Percentiles rank a stretch among this genome's conserved stretches.
These are phyloP conservation scores for Erucastrum elatum DNA, from an alignment of 345 rosid species.

Conservation along the genomic window DNA sequence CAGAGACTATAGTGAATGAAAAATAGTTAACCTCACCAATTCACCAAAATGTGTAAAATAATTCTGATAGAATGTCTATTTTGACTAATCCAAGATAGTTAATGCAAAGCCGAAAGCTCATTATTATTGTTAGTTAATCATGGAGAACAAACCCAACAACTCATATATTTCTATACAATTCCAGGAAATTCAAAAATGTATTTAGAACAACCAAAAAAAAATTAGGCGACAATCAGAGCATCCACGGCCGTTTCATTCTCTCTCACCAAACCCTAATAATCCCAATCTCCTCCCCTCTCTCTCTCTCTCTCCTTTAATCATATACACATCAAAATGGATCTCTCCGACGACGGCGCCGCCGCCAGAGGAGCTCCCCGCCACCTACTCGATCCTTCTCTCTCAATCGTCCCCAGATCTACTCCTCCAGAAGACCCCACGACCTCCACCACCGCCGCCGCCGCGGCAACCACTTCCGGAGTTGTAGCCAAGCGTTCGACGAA, in stretches of 20 bases:
- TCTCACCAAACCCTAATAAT: conserved; percentile 27
- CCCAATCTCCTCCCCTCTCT: background rate
- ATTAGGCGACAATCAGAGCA: conserved; percentile 23
- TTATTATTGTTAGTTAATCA: no score
- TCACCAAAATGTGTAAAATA: background rate
- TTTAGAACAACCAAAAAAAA: background rate
- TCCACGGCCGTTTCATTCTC: conserved; percentile 30
- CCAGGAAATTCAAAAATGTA: background rate
- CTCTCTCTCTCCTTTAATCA: background rate
- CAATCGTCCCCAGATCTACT: conserved; percentile 73
- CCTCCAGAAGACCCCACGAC: conserved; percentile 41
- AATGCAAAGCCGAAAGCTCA: no score
- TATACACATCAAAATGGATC: conserved; percentile 51
- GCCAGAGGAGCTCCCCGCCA: conserved; percentile 40
- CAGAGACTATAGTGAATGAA: no score
- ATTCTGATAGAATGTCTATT: background rate
- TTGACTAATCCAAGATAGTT: background rate
- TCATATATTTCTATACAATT: background rate
- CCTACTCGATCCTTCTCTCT: conserved; percentile 63
- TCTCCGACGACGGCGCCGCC: conserved; percentile 46
- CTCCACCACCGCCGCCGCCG: background rate
- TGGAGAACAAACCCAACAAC: background rate
- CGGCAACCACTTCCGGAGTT: conserved; percentile 20
- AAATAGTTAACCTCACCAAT: background rate
- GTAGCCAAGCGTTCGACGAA: conserved; percentile 68